Percentiles rank a stretch among this genome's conserved stretches.
These are phyloP conservation scores for Telfairia occidentalis DNA, from an alignment of 331 rosid species.

Conservation along the genomic window DNA sequence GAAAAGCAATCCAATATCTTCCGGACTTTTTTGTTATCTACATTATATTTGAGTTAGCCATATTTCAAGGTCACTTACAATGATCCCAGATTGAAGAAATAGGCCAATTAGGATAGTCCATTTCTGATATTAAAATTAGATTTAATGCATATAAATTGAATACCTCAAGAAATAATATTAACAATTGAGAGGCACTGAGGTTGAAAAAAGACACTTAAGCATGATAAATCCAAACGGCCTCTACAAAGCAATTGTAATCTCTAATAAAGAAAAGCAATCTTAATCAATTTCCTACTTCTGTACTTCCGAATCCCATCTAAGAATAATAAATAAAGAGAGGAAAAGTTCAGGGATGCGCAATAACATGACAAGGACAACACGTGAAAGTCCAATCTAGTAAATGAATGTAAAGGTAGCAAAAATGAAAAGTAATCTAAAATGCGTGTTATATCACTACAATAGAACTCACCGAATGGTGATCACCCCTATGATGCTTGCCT, in stretches of 20 bases:
- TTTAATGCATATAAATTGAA: not conserved
- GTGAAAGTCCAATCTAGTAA: not conserved
- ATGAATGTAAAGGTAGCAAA: not conserved
- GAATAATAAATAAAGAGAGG: not conserved
- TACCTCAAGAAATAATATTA: not conserved
- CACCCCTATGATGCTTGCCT: conserved; percentile 39
- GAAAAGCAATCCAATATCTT: not conserved
- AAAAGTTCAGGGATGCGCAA: not conserved
- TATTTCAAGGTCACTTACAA: not conserved
- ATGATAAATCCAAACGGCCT: not conserved
- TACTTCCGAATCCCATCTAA: not conserved
- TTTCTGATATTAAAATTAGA: not conserved
- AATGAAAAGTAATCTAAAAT: not conserved
- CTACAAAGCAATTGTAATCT: not conserved
- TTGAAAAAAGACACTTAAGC: not conserved
- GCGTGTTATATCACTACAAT: not conserved
- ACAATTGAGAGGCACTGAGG: not conserved
- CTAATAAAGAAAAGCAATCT: too few species aligned
- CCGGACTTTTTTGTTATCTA: not conserved
- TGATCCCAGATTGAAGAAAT: not conserved
- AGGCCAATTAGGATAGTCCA: not conserved
- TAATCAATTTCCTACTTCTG: not conserved
- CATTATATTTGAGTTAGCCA: not conserved
- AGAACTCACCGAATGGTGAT: conserved; percentile 41
- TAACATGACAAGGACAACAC: not conserved